Base-by-base conservation (phyloP, 2,329 filamentous ascomycete species). In the Mariannaea sp. region DNA sequence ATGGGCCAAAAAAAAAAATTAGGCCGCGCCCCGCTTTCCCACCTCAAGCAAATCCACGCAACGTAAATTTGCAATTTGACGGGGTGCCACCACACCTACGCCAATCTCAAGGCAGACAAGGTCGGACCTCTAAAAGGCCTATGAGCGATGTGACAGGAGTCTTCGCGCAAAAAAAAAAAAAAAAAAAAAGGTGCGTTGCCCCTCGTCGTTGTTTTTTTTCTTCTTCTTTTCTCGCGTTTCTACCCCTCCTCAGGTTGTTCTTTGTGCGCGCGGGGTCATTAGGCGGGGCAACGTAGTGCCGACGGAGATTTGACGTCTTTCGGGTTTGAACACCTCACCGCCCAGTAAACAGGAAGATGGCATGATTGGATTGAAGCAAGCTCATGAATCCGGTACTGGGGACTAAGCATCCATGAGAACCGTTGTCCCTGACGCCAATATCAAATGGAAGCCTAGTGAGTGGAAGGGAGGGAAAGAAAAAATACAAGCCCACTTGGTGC, bases 191-290 rank as follows among this genome's bases (percentile, higher is more conserved):
- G n/a, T n/a, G n/a, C 22, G 24, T 42, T 33, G 35, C 49, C 42
- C 48, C 48, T 50, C 41, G 19, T 40, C 17, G 14, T 36, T 41
- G n/a, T 39, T 16, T 41, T 33, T 49, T 14, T 12, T 40, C 20
- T 29, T 7, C 27, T 36, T 20, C 22, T 22, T 40, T 2, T 26
- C 36, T 26, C 36, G 19, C 36, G 9, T 22, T 19, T 24, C 35
- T 44, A 26, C 49, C 49, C 49, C 49, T 53, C 49, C 47, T 47
- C 30, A 43, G n/a, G n/a, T n/a, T n/a, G n/a, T n/a, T n/a, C 8
- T 24, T 24, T 24, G 22, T 24, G 10, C 39, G 46, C 44, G 50
- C 50, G 50, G 63, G 63, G 63, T 52, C 46, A 27, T 53, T 57
- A 17, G 19, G 49, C 53, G 53, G 49, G 49, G 36, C 53, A 56